These are phyloP conservation scores for Xylaria telfairii DNA, from an alignment of 495 filamentous ascomycete genomes.

Conservation along the genomic window DNA sequence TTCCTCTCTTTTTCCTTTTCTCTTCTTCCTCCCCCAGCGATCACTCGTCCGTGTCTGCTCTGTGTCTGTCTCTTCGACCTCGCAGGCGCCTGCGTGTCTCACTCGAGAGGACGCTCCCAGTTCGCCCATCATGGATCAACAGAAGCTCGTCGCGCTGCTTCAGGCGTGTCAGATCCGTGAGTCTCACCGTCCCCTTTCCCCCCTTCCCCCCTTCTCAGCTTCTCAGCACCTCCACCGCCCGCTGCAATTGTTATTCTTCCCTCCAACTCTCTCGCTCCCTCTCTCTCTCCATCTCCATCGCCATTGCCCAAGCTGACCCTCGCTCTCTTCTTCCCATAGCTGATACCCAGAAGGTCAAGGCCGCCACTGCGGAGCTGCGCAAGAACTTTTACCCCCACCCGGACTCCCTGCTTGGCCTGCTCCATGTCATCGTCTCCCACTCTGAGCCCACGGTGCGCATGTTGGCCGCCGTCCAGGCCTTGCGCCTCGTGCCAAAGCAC, in stretches of 20 bases:
- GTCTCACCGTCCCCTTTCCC: conserved; percentile 36
- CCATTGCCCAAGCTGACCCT: conserved; percentile 24
- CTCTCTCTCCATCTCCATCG: no score
- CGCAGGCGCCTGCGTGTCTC: conserved; percentile 19
- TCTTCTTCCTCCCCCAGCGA: background rate
- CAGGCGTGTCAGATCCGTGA: conserved; percentile 76
- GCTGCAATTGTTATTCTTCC: background rate
- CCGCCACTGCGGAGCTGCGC: conserved; percentile 86
- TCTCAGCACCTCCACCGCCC: background rate
- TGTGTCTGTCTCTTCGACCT: conserved; percentile 12
- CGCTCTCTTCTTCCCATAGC: conserved; percentile 51
- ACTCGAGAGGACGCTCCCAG: conserved; percentile 10
- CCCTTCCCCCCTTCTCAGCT: no score
- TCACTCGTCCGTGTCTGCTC: background rate
- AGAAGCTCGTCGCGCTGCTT: conserved; percentile 74
- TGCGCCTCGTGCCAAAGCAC: conserved; percentile 82
- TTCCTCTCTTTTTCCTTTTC: background rate
- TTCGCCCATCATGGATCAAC: conserved; percentile 67
- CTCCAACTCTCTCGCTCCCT: no score
- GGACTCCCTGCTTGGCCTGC: conserved; percentile 77
- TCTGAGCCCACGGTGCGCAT: conserved; percentile 76
- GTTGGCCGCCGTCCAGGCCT: conserved; percentile 85
- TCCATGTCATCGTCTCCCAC: conserved; percentile 83
- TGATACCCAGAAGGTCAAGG: conserved; percentile 82
- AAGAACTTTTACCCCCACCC: conserved; percentile 90